Base-by-base conservation (phyloP, 192 early-diverging fungal genomes). In the Irineochytrium annulatum region DNA sequence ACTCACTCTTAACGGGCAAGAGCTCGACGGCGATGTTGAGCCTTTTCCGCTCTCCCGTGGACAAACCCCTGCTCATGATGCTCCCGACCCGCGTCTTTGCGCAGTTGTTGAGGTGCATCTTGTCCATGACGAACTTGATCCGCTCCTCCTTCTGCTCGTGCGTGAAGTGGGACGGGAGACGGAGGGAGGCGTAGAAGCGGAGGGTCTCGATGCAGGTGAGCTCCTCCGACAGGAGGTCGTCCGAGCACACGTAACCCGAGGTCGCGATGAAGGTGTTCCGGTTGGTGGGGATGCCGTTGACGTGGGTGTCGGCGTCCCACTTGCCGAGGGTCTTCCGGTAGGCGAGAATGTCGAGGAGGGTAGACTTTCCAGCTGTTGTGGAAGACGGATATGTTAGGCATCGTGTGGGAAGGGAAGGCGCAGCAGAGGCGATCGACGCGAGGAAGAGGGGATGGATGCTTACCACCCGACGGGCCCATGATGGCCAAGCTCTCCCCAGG, bases 191-290 rank as follows among this genome's bases (percentile, higher is more conserved):
- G 11, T 87, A 84, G 54, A 88, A 87, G 3, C 65, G 54, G 29
- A 91, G 61, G 0, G 82, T 89, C 64, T 91, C 89, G 16, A 79
- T 65, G 16, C 89, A 86, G 39, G 82, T 86, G 31, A 82, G 67
- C 44, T 75, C 58, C n/a, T 46, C 34, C 34, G 43, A 70, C 53
- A 72, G 54, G 0, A 72, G 29, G 44, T 72, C 70, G 33, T 67
- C 55, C 55, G 56, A 34, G 17, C 24, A 43, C 0, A 72, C 70
- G 53, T 58, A 72, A 73, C 69, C 48, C 77, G 77, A 53, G 32
- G 37, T 54, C 6, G 34, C 62, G n/a, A 34, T 68, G 60, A 59
- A 72, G 24, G 35, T 63, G 6, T 3, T 19, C n/a, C 32, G 34
- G 31, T 43, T 54, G 39, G 60, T 32, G 22, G 55, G 60, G n/a